A percentile compares a stretch with the other conserved stretches of the same genome.
These are phyloP conservation scores for Ceratocystis alfenasii DNA, from an alignment of 2,329 filamentous ascomycete genomes.

Conservation along the genomic window DNA sequence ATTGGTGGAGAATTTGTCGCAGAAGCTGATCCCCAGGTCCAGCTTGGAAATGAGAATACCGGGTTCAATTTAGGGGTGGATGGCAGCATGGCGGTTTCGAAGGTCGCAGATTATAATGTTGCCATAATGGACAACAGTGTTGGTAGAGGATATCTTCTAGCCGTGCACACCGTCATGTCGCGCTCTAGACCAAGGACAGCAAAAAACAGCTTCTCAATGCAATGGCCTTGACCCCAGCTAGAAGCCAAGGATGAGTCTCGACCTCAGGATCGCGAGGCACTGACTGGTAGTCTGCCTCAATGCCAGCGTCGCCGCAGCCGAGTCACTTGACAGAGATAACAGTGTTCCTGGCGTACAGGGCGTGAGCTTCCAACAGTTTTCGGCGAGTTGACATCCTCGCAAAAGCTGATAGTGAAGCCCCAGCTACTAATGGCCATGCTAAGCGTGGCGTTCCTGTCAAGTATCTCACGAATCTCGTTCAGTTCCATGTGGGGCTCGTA, in stretches of 20 bases:
- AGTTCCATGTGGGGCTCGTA: conserved; percentile 46
- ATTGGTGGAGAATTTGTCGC: conserved; percentile 41
- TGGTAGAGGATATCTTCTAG: conserved; percentile 46
- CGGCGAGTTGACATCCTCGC: conserved; percentile 41
- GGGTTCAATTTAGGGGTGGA: conserved; percentile 43
- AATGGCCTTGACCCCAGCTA: conserved; percentile 45
- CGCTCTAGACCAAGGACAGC: conserved; percentile 52
- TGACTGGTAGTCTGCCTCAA: conserved; percentile 57
- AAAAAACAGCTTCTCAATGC: conserved; percentile 46
- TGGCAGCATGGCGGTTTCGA: conserved; percentile 58
- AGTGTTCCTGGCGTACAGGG: conserved; percentile 52
- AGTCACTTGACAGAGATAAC: conserved; percentile 47
- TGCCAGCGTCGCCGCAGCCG: conserved; percentile 51
- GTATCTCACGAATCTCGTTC: conserved; percentile 28
- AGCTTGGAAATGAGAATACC: too few relatives aligned
- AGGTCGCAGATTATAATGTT: conserved; percentile 60
- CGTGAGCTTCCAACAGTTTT: conserved; percentile 37
- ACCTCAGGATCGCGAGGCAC: conserved; percentile 57
- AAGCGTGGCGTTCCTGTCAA: conserved; percentile 45
- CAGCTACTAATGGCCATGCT: conserved; percentile 64
- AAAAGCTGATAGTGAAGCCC: conserved; percentile 56
- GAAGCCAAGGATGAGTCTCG: conserved; percentile 48
- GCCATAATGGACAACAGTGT: conserved; percentile 49
- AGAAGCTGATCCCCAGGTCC: conserved; percentile 50
- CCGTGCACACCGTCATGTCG: conserved; percentile 57